Evolutionary conservation across 768 basidiomycete genomes (phyloP), one percentile per base, ranked within the genome.

Genomic region (Lactarius psammicola): DNA sequence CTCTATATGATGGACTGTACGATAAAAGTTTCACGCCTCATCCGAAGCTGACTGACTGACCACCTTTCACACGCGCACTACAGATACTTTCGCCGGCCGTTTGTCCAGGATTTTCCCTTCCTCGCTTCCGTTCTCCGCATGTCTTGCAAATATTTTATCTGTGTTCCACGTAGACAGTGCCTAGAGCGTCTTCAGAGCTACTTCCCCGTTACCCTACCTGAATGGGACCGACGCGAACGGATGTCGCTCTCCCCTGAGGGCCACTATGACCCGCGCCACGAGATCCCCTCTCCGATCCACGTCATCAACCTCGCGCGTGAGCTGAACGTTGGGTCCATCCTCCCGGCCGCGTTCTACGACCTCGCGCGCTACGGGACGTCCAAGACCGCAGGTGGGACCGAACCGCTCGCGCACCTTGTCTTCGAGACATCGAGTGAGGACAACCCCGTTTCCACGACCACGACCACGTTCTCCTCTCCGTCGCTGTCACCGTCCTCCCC

Each of bases 1-100:
- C 90, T 28, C 75, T 92, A 11, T 92, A 92, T 68, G 90, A 92
- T 66, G 90, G 90, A 56, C 72, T 91, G 90, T 91, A 70, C 28
- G 64, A 34, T 46, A 69, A 88, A 78, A 10, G n/a, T 17, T 34
- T 26, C 28, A 17, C 28, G 28, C 34, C n/a, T n/a, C 60, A 15
- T 10, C 30, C 54, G 31, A 30, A 26, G 31, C 10, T 5, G 13
- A 26, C 15, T 30, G n/a, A 26, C 44, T 31, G 31, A 46, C 46
- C 3, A 57, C 42, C 26, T 15, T 33, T 49, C 10, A 11, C 18
- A 11, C 44, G 11, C 59, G n/a, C 11, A 51, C 26, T 11, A 51
- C 26, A 89, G 87, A 30, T 87, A 89, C 75, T 87, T 89, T 73
- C 79, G 78, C 56, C 75, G 76, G 4, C 81, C 81, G 1, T 73